Percentiles rank a stretch among this genome's conserved stretches.
phyloP scores from a whole-genome alignment of 2,329 filamentous ascomycete species.

The Epichloe typhina region DNA sequence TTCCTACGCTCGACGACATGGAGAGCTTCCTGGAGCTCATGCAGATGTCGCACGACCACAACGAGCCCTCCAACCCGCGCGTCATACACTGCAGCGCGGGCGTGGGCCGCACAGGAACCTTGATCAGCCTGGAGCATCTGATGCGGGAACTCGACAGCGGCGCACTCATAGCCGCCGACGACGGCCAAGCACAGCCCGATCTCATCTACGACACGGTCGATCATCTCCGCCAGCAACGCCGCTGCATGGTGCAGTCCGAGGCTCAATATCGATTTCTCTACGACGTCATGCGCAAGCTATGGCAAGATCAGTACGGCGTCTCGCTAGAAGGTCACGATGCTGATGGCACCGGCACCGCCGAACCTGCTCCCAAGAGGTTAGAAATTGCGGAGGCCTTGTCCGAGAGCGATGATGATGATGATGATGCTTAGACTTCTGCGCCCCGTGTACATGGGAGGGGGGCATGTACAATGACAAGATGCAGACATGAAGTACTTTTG shows the following conservation, averaged over 20 bases:
- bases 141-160: slow-evolving; percentile 70
- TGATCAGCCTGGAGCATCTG: slow-evolving; percentile 90
- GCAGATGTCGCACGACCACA: slow-evolving; percentile 46
- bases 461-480: neutral
- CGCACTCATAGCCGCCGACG: slow-evolving; percentile 29
- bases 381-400: slow-evolving; percentile 34
- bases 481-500: too few relatives aligned
- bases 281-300: slow-evolving; percentile 64
- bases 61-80: slow-evolving; percentile 48
- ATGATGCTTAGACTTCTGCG: neutral
- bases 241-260: slow-evolving; percentile 91
- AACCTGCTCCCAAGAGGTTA: slow-evolving; percentile 40
- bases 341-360: slow-evolving; percentile 23
- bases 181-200: slow-evolving; percentile 49
- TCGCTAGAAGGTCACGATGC: slow-evolving; percentile 17
- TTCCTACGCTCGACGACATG: slow-evolving; percentile 57
- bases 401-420: neutral
- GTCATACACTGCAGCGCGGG: slow-evolving; percentile 84
- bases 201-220: slow-evolving; percentile 71
- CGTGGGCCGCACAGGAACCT: slow-evolving; percentile 87
- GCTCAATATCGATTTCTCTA: slow-evolving; percentile 81
- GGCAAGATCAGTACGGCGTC: slow-evolving; percentile 49
- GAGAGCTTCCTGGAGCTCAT: slow-evolving; percentile 57
- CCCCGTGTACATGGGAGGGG: neutral
- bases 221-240: slow-evolving; percentile 68